These are phyloP conservation scores for Pugionium dolabratum DNA, from an alignment of 345 rosid species.

Conservation along the genomic window DNA sequence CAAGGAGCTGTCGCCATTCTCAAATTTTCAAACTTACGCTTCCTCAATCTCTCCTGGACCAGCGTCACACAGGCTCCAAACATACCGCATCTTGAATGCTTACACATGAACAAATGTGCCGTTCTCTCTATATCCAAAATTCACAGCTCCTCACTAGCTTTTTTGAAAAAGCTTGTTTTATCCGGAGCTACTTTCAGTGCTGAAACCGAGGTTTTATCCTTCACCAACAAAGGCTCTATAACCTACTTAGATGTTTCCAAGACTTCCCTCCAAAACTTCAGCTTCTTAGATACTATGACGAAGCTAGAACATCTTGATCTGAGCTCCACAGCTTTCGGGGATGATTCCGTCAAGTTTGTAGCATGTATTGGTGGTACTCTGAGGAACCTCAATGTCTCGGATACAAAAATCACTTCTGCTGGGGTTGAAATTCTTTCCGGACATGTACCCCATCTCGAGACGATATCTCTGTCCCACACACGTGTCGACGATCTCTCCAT, in stretches of 20 bases:
- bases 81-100: constrained; percentile 62
- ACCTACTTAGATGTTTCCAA: constrained; percentile 66
- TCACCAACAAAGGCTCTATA: constrained; percentile 49
- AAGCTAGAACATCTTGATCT: constrained; percentile 74
- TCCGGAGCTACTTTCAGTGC: constrained; percentile 65
- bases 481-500: constrained; percentile 61
- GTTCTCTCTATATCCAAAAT: constrained; percentile 52
- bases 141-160: constrained; percentile 45
- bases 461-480: constrained; percentile 59
- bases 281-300: constrained; percentile 58
- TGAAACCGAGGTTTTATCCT: constrained; percentile 56
- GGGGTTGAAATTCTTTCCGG: constrained; percentile 64
- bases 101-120: constrained; percentile 78
- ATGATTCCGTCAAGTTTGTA: constrained; percentile 62
- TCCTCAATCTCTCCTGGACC: constrained; percentile 85
- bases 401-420: constrained; percentile 67
- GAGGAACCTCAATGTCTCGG: constrained; percentile 60
- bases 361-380: constrained; percentile 60
- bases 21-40: constrained; percentile 59
- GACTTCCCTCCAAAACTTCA: constrained; percentile 55
- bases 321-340: constrained; percentile 58
- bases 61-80: constrained; percentile 60
- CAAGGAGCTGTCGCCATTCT: constrained; percentile 56
- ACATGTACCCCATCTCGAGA: constrained; percentile 67
- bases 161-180: constrained; percentile 56